Base-by-base conservation (phyloP, 768 basidiomycete genomes). In the Infundibulicybe gibba region DNA sequence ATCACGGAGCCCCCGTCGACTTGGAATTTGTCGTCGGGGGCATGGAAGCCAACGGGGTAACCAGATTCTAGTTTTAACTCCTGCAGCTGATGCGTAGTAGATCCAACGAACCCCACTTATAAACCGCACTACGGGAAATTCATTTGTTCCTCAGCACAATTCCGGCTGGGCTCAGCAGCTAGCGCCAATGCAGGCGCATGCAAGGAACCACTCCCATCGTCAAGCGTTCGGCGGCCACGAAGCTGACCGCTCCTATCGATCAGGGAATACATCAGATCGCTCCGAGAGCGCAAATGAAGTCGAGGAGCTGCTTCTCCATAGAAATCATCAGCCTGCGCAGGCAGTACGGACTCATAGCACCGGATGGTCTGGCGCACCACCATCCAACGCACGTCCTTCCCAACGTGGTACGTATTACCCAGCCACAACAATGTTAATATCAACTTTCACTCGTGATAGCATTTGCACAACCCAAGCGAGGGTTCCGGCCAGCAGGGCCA, bases 221-320 rank as follows among this genome's bases (percentile, higher is more conserved):
- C 82, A 80, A 57, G 70, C 74, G 25, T 75, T 75, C 51, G 62
- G 61, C 49, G 59, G 57, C 41, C 54, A 62, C 49, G n/a, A n/a
- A n/a, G 54, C 56, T 37, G 72, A 77, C 47, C 68, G 64, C 20
- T 66, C 72, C 16, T 71, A 77, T 53, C 67, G 67, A 48, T 67
- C 76, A 25, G 65, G 67, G 20, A 68, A 72, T 50, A 50, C 69
- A 35, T 82, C 81, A 39, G 81, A 83, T 57, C 72, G 71, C 30
- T 84, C 86, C 30, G 80, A 80, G 45, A 87, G 85, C 59, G 74
- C 78, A 1, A 77, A 81, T 42, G 87, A 89, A 56, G 83, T 88
- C n/a, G 87, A 90, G 57, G 76, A 77, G 50, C 59, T 87, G 49
- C 69, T 88, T 32, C 63, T 74, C n/a, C 53, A 54, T 30, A 61